These are phyloP conservation scores for Ramaria sp. DNA, from an alignment of 768 basidiomycete species.

Conservation along the genomic window DNA sequence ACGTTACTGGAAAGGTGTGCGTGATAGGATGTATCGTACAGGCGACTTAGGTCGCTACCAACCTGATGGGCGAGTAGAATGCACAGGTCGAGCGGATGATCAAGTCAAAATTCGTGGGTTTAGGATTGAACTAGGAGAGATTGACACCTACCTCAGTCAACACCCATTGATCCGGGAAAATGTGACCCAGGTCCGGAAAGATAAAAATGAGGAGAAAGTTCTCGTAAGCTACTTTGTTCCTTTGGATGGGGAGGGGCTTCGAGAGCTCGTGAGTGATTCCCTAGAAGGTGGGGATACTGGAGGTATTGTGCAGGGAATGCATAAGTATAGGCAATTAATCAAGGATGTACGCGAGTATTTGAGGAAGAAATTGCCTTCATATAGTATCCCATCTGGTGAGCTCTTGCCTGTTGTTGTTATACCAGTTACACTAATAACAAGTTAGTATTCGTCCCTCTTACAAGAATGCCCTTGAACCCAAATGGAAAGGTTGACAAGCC, in stretches of 20 bases:
- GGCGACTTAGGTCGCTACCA: conserved; percentile 94
- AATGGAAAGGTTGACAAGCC: conserved; percentile 99
- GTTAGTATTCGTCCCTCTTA: conserved; percentile 86
- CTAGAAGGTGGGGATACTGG: conserved; percentile 40
- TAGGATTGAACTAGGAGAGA: conserved; percentile 96
- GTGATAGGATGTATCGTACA: conserved; percentile 96
- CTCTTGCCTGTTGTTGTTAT: conserved; percentile 11
- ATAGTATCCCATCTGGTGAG: conserved; percentile 86
- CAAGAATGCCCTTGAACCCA: conserved; percentile 94
- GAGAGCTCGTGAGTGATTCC: conserved; percentile 61
- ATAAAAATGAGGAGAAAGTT: conserved; percentile 99
- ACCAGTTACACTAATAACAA: not conserved
- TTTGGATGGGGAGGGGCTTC: conserved; percentile 52
- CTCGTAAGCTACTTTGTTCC: conserved; percentile 97
- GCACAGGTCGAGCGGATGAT: conserved; percentile 94
- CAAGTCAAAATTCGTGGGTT: conserved; percentile 99
- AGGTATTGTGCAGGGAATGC: conserved; percentile 64
- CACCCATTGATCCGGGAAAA: conserved; percentile 95
- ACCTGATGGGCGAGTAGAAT: conserved; percentile 89
- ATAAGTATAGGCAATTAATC: conserved; percentile 77
- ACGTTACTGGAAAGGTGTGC: conserved; percentile 84
- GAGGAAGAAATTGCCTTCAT: conserved; percentile 92
- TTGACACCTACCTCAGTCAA: conserved; percentile 90
- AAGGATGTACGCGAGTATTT: conserved; percentile 90
- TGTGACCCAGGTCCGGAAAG: conserved; percentile 89